Conservation (phyloP, 306 rosid genomes). For the Begonia fuchsioides region DNA sequence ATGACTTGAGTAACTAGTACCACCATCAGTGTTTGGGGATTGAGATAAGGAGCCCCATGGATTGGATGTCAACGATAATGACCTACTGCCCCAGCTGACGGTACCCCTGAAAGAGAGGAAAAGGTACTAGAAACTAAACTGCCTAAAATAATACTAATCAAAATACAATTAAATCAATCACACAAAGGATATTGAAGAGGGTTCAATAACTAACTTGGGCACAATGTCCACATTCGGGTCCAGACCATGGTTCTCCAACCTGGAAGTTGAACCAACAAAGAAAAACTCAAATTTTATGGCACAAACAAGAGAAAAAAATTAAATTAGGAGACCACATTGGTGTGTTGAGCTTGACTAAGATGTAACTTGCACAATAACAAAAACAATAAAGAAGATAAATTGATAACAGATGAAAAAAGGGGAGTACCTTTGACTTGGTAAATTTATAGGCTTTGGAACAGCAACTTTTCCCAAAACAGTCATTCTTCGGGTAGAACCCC, state of each 20-base stretch:
- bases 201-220: constrained; percentile 59
- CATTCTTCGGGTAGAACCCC: constrained; percentile 79
- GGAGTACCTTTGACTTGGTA: constrained; percentile 93
- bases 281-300: constrained; percentile 15
- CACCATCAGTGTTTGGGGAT: constrained; percentile 75
- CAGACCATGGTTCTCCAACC: constrained; percentile 90
- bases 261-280: constrained; percentile 21
- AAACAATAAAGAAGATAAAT: constrained; percentile 2
- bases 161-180: no score
- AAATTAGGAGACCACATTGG: no score
- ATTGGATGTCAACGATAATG: constrained; percentile 58
- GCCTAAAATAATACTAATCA: no score
- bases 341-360: background rate
- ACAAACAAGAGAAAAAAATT: background rate
- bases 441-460: constrained; percentile 86
- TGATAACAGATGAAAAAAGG: constrained; percentile 1
- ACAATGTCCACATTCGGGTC: constrained; percentile 93
- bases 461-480: constrained; percentile 88
- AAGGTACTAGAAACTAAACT: no score
- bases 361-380: background rate
- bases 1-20: constrained; percentile 60
- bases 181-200: no score
- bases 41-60: constrained; percentile 77
- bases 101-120: constrained; percentile 50
- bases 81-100: constrained; percentile 84